Evolutionary conservation across 495 filamentous ascomycete genomes (phyloP).

Genomic region (Aspergillus steynii): DNA sequence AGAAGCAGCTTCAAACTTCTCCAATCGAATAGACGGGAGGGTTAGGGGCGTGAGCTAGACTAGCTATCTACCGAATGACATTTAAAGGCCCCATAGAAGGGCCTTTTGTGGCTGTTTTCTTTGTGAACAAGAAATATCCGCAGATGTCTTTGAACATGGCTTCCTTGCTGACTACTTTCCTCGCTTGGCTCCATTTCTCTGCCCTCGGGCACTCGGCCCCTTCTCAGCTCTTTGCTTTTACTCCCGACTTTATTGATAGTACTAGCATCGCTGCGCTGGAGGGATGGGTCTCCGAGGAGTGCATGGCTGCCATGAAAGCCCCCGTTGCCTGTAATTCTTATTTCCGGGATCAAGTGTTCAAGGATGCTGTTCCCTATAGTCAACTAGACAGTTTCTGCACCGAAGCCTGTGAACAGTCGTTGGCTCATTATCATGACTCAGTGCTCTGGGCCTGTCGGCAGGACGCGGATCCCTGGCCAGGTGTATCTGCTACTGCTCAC

Average conservation of each 20-base stretch:
- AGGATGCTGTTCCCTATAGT: no score
- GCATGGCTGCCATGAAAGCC: background rate
- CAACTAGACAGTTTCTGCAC: background rate
- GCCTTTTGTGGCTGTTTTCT: background rate
- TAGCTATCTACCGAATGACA: background rate
- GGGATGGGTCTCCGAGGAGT: background rate
- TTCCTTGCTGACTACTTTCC: background rate
- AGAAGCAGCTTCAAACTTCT: background rate
- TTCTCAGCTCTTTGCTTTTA: background rate
- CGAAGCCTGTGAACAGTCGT: background rate
- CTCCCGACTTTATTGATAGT: background rate
- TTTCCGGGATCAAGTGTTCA: background rate
- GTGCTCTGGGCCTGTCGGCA: background rate
- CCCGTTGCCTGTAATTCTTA: background rate
- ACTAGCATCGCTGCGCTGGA: background rate
- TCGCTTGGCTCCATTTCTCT: background rate
- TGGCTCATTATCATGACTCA: background rate
- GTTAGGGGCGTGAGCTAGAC: background rate
- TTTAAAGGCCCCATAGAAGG: background rate
- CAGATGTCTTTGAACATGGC: background rate
- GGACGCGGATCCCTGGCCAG: background rate
- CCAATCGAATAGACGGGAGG: background rate
- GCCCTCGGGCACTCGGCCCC: background rate
- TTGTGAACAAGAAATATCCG: background rate
- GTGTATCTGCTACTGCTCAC: background rate